A percentile compares a stretch with the other conserved stretches of the same genome.
These are phyloP conservation scores for Ustilago shanxiensis DNA, from an alignment of 1,284 basidiomycete genomes.

Conservation along the genomic window DNA sequence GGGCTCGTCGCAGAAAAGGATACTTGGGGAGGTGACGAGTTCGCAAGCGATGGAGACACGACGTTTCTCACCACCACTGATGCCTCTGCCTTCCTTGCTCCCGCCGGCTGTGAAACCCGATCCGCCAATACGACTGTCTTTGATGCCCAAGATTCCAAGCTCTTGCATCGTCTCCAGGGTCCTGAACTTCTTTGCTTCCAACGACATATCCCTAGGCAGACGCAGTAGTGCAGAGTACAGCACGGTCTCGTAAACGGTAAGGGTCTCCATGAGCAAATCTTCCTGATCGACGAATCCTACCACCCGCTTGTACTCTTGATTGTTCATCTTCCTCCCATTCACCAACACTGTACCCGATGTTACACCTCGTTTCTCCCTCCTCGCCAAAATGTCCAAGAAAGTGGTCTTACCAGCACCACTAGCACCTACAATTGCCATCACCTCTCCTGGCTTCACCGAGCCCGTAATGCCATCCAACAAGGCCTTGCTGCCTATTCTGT, in stretches of 20 bases:
- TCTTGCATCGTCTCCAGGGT: conserved; percentile 97
- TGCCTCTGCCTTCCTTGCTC: conserved; percentile 83
- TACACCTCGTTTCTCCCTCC: conserved; percentile 84
- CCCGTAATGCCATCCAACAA: conserved; percentile 86
- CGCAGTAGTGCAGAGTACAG: conserved; percentile 90
- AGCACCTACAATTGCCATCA: conserved; percentile 94
- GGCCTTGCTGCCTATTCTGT: conserved; percentile 74
- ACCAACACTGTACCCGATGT: conserved; percentile 83
- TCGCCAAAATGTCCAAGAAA: conserved; percentile 92
- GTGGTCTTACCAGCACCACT: conserved; percentile 97
- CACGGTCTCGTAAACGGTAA: conserved; percentile 98
- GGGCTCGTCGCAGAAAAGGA: conserved; percentile 95
- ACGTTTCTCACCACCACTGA: conserved; percentile 61
- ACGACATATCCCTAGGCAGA: conserved; percentile 91
- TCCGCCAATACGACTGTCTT: conserved; percentile 90
- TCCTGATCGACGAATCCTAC: conserved; percentile 98
- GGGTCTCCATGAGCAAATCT: conserved; percentile 93
- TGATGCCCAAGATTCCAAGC: conserved; percentile 90
- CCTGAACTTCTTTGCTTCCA: conserved; percentile 91
- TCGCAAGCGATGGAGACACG: conserved; percentile 90
- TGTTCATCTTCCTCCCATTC: conserved; percentile 83
- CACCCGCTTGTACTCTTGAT: conserved; percentile 84
- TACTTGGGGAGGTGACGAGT: conserved; percentile 93
- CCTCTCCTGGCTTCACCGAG: conserved; percentile 90
- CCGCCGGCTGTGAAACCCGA: conserved; percentile 69